Conservation (phyloP, 169 alveolate species). For the Eimeria falciformis region DNA sequence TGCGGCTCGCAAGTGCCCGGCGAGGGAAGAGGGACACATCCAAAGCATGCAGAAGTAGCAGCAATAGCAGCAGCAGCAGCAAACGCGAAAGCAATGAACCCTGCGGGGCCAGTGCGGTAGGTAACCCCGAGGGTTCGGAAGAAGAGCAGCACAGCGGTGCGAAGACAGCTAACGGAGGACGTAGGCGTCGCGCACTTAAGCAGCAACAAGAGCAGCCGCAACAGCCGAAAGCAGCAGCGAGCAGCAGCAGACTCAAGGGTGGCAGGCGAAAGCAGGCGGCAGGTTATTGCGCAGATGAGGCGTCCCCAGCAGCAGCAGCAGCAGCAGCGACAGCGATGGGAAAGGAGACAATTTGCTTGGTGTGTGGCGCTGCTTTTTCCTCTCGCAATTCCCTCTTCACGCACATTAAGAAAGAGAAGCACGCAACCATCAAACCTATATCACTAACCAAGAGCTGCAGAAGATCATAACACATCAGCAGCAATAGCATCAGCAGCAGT, state of each 20-base stretch:
- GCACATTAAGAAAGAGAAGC: slow-evolving; percentile 67
- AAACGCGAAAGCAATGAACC: neutral
- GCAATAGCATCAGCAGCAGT: too few relatives aligned
- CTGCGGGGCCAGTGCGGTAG: neutral
- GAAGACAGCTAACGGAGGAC: neutral
- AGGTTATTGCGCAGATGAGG: neutral
- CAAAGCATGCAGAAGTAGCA: neutral
- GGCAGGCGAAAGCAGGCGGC: neutral
- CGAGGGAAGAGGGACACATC: neutral
- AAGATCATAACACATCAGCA: neutral
- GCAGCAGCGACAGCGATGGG: neutral
- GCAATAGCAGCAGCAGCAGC: slow-evolving; percentile 7
- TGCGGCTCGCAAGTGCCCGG: neutral
- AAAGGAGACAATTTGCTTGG: slow-evolving; percentile 19
- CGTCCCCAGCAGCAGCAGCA: neutral
- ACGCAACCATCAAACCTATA: slow-evolving; percentile 66
- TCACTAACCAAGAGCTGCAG: neutral
- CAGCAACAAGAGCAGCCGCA: slow-evolving; percentile 13
- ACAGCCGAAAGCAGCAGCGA: neutral
- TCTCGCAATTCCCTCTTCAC: slow-evolving; percentile 35
- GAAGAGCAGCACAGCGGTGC: neutral
- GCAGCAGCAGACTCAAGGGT: neutral
- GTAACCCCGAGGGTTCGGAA: neutral
- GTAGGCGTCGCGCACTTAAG: neutral
- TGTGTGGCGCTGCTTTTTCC: slow-evolving; percentile 36